Percentiles rank a stretch among this genome's conserved stretches.
These are phyloP conservation scores for Penstemon barbatus DNA, from an alignment of 257 asterid genomes.

Conservation along the genomic window DNA sequence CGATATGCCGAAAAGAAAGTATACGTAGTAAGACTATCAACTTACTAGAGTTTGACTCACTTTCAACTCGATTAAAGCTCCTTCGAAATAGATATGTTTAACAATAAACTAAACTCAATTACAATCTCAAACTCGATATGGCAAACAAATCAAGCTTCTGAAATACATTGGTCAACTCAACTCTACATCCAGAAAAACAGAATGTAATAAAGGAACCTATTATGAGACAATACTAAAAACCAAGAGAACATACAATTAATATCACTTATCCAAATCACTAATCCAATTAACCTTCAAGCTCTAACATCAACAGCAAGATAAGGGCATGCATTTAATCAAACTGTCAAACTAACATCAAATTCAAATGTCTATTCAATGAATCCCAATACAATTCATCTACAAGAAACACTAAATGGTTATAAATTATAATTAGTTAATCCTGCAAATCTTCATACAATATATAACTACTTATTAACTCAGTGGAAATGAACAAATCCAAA, in stretches of 20 bases:
- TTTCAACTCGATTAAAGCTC: no score
- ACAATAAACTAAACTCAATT: no score
- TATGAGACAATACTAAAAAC: not conserved
- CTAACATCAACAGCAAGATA: not conserved
- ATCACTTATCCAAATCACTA: not conserved
- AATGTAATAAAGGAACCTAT: no score
- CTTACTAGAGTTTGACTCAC: no score
- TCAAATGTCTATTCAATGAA: not conserved
- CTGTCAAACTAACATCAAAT: not conserved
- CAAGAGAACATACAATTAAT: not conserved
- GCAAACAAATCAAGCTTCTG: no score
- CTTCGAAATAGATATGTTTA: no score
- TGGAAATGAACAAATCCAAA: constrained; percentile 5
- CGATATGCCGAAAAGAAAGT: no score
- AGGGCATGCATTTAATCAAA: not conserved
- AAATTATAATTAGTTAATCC: not conserved
- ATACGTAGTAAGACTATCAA: no score
- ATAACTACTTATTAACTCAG: not conserved
- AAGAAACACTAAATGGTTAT: not conserved
- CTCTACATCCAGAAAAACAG: no score
- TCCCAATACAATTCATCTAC: not conserved
- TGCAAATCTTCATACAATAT: constrained; percentile 8
- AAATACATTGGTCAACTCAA: no score
- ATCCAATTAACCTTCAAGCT: not conserved
- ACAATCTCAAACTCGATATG: no score